These are phyloP conservation scores for Lactarius akahatsu DNA, from an alignment of 768 basidiomycete genomes.

Conservation along the genomic window DNA sequence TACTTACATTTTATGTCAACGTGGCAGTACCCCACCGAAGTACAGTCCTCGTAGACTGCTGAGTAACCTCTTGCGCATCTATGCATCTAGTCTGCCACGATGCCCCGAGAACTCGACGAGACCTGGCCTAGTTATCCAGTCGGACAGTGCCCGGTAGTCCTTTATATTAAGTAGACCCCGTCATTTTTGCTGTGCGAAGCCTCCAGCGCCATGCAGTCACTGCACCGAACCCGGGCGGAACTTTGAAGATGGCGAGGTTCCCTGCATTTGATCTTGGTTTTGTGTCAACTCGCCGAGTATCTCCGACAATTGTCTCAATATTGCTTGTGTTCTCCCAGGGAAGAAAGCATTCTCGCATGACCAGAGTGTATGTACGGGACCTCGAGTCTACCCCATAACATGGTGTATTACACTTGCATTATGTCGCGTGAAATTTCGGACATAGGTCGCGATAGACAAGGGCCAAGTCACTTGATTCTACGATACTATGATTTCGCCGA, in stretches of 20 bases:
- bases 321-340: too few relatives aligned
- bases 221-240: background rate
- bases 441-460: background rate
- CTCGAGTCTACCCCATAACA: background rate
- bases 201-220: background rate
- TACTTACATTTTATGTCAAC: background rate
- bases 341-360: background rate
- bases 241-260: too few relatives aligned
- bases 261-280: background rate
- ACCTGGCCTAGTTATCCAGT: background rate
- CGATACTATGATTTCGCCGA: too few relatives aligned
- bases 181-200: background rate
- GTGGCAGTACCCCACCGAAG: background rate
- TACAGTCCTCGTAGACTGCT: background rate
- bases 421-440: too few relatives aligned
- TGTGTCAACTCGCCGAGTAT: background rate
- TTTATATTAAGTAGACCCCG: background rate
- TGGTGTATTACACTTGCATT: background rate
- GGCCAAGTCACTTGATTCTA: too few relatives aligned
- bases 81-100: background rate
- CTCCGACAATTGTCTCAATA: too few relatives aligned
- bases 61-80: background rate
- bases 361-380: background rate
- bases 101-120: background rate
- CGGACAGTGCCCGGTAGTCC: background rate